These are phyloP conservation scores for Suillus cothurnatus DNA, from an alignment of 768 basidiomycete genomes.

Conservation along the genomic window DNA sequence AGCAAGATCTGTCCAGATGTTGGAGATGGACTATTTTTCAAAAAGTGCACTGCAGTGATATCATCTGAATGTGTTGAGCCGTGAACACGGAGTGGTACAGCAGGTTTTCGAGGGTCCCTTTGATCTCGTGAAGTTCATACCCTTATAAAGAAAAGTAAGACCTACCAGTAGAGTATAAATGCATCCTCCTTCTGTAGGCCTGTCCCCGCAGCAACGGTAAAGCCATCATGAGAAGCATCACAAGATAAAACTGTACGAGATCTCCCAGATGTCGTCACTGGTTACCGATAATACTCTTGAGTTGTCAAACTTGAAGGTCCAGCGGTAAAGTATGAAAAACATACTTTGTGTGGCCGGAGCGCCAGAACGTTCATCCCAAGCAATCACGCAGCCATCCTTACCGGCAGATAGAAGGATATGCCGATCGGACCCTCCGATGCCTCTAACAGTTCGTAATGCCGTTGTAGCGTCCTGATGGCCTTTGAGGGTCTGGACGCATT, in stretches of 20 bases:
- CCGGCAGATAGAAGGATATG: slow-evolving; percentile 64
- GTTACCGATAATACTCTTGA: slow-evolving; percentile 31
- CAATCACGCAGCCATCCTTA: slow-evolving; percentile 67
- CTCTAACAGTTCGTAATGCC: slow-evolving; percentile 46
- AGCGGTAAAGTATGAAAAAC: slow-evolving; percentile 25
- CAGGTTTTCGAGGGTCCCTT: slow-evolving; percentile 87
- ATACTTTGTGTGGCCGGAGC: slow-evolving; percentile 60
- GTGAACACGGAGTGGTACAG: slow-evolving; percentile 71
- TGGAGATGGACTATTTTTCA: slow-evolving; percentile 30
- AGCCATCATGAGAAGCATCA: slow-evolving; percentile 70
- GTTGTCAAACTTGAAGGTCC: slow-evolving; percentile 34
- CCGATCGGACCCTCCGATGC: slow-evolving; percentile 43
- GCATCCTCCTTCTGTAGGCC: slow-evolving; percentile 83
- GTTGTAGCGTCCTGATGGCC: slow-evolving; percentile 66
- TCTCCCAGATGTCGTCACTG: slow-evolving; percentile 54
- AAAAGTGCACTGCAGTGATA: slow-evolving; percentile 74
- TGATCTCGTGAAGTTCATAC: not conserved
- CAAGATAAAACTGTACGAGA: slow-evolving; percentile 57
- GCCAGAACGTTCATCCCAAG: slow-evolving; percentile 72
- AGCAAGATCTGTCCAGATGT: slow-evolving; percentile 52
- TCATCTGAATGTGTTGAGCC: slow-evolving; percentile 92
- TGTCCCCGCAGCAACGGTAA: slow-evolving; percentile 80
- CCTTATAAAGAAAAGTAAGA: not conserved
- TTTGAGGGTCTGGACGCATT: slow-evolving; percentile 44
- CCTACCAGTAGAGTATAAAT: slow-evolving; percentile 81